phyloP scores from a whole-genome alignment of 176 grass and related monocot genomes.

The Typha latifolia region DNA sequence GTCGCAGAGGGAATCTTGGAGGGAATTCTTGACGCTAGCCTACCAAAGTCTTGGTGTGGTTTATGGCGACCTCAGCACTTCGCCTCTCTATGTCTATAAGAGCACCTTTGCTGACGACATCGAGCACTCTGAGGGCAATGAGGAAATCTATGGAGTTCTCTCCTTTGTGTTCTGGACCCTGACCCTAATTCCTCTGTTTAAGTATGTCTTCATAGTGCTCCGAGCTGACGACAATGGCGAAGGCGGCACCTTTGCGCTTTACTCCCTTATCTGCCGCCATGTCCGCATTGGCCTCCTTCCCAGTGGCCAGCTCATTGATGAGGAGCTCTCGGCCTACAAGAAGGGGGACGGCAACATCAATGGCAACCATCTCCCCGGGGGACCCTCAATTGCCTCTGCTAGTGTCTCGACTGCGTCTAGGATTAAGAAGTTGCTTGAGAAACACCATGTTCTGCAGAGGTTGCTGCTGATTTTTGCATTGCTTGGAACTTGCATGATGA shows the following conservation, averaged over 20 bases:
- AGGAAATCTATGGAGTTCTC: slow-evolving; percentile 93
- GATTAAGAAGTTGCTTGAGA: slow-evolving; percentile 44
- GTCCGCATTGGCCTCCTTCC: slow-evolving; percentile 48
- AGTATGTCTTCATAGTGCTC: slow-evolving; percentile 87
- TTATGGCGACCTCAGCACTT: slow-evolving; percentile 78
- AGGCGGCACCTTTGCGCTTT: slow-evolving; percentile 96
- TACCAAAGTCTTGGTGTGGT: slow-evolving; percentile 93
- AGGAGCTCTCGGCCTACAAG: slow-evolving; percentile 34
- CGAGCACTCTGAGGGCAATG: slow-evolving; percentile 69
- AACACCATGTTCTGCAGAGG: slow-evolving; percentile 55
- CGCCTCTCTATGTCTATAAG: slow-evolving; percentile 85
- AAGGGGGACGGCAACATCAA: slow-evolving; percentile 15
- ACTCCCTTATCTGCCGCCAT: slow-evolving; percentile 79
- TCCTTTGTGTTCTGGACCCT: slow-evolving; percentile 99
- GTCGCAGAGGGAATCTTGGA: slow-evolving; percentile 40
- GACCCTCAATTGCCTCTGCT: not conserved
- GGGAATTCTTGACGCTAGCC: slow-evolving; percentile 46
- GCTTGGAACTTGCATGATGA: slow-evolving; percentile 87
- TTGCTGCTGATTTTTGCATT: slow-evolving; percentile 59
- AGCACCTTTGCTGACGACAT: slow-evolving; percentile 88
- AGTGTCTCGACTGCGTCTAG: not conserved
- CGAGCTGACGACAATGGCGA: slow-evolving; percentile 78
- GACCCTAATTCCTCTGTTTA: slow-evolving; percentile 68
- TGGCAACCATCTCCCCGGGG: not conserved
- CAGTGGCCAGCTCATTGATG: slow-evolving; percentile 38